These are phyloP conservation scores for Populus pruinosa DNA, from an alignment of 345 rosid genomes.

Conservation along the genomic window DNA sequence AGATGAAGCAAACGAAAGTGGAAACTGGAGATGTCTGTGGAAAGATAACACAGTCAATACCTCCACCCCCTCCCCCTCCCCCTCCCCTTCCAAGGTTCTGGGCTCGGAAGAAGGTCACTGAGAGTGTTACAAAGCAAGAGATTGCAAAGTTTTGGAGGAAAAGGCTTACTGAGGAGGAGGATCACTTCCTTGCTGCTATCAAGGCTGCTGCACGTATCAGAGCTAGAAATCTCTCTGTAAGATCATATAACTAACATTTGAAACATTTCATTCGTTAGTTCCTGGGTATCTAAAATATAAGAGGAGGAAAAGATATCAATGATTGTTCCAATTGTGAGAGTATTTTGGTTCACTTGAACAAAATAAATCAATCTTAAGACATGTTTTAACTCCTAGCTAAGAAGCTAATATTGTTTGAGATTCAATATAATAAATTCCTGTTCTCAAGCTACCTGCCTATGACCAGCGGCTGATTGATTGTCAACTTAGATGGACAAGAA, in stretches of 20 bases:
- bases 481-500: too few relatives aligned
- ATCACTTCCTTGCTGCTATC: conserved; percentile 83
- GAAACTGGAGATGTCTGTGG: conserved; percentile 21
- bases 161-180: conserved; percentile 68
- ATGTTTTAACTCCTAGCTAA: not conserved
- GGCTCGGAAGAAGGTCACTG: conserved; percentile 29
- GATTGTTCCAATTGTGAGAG: too few relatives aligned
- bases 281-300: not conserved
- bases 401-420: too few relatives aligned
- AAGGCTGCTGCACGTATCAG: conserved; percentile 81
- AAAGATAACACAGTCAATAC: conserved; percentile 25
- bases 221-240: conserved; percentile 71
- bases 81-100: conserved; percentile 44
- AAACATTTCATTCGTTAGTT: not conserved
- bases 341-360: not conserved
- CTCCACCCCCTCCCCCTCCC: conserved; percentile 50
- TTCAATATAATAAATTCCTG: too few relatives aligned
- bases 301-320: too few relatives aligned
- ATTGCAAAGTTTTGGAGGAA: conserved; percentile 79
- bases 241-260: conserved; percentile 3
- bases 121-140: conserved; percentile 70
- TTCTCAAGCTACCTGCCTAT: too few relatives aligned
- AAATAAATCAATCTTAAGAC: not conserved
- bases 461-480: too few relatives aligned
- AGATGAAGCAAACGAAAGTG: conserved; percentile 43